Base-by-base conservation (phyloP, 78 protist species). In the Cavenderia fasciculata region DNA sequence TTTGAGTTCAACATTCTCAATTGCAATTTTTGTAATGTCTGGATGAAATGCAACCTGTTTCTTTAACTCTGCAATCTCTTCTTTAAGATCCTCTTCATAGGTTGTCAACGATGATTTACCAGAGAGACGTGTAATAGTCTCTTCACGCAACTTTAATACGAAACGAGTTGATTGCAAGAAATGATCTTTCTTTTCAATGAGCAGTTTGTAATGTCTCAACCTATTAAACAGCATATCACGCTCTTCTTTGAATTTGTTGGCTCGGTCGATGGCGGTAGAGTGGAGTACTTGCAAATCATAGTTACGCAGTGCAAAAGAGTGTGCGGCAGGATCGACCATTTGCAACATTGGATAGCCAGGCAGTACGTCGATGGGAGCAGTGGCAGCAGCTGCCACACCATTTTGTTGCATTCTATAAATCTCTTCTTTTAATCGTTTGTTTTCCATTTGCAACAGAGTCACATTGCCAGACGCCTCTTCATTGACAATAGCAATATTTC, bases 401-500 rank as follows among this genome's bases (percentile, higher is more conserved):
- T 7, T 4, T 18, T 10, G 16, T 43, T 10, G 19, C 25, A 25
- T 5, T 69, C 66, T 54, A 21, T 27, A 56, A 10, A 82, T 11
- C 14, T 82, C 72, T 57, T 62, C 59, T n/a, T 66, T 63, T n/a
- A 82, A 46, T 11, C 51, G 40, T 47, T 2, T 38, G 12, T 66
- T 51, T 51, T 82, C 77, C 66, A 51, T 47, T 68, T 82, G 74
- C 5, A 82, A 14, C 21, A 59, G 21, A 8, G 46, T 31, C 19
- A 91, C 11, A 46, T 72, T 66, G 4, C 86, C 95, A 34, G 72
- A 21, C 21, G 72, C 59, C 52, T 84, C 71, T 47, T 92, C 86
- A 72, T 84, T 92, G 14, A 74, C 14, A 2, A 59, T 87, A 12
- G 85, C 87, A 19, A 70, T 41, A 27, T 88, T 88, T 49, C 69